Percentiles rank a stretch among this genome's conserved stretches.
phyloP scores from a whole-genome alignment of 768 basidiomycete genomes.

The Pleurotus tuber-regium region DNA sequence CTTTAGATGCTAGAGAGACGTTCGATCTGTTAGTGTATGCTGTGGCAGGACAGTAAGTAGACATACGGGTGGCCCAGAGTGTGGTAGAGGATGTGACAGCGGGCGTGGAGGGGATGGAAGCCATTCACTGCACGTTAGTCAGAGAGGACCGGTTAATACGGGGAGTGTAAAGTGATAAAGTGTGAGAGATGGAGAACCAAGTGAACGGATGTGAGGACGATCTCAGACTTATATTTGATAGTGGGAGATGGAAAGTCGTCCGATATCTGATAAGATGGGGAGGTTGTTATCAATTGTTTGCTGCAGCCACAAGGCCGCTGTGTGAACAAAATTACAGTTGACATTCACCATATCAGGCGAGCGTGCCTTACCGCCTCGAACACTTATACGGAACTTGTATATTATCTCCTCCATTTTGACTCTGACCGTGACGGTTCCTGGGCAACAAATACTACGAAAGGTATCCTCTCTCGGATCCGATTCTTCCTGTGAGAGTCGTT shows the following conservation, averaged over 20 bases:
- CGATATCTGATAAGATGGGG: slow-evolving; percentile 11
- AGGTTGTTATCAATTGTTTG: background rate
- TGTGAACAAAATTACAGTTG: slow-evolving; percentile 1
- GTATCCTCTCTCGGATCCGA: background rate
- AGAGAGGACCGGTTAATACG: background rate
- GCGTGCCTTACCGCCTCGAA: background rate
- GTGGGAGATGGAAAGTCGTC: slow-evolving; percentile 10
- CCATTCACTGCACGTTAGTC: background rate
- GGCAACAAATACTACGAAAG: background rate
- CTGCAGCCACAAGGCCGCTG: background rate
- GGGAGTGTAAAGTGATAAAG: slow-evolving; percentile 14
- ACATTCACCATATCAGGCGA: background rate
- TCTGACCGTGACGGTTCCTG: background rate
- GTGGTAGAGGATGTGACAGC: slow-evolving; percentile 48
- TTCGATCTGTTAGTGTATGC: slow-evolving; percentile 11
- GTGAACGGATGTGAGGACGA: background rate
- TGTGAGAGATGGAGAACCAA: slow-evolving; percentile 17
- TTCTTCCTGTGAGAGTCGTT: background rate
- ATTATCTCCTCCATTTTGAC: background rate
- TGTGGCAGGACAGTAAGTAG: slow-evolving; percentile 11
- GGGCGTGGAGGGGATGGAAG: slow-evolving; percentile 7
- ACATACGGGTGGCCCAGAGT: slow-evolving; percentile 74
- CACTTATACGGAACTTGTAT: background rate
- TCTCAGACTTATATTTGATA: slow-evolving; percentile 7
- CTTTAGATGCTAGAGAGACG: slow-evolving; percentile 65